Evolutionary conservation across 495 filamentous ascomycete species (phyloP).

Genomic region (Xylaria flabelliformis): DNA sequence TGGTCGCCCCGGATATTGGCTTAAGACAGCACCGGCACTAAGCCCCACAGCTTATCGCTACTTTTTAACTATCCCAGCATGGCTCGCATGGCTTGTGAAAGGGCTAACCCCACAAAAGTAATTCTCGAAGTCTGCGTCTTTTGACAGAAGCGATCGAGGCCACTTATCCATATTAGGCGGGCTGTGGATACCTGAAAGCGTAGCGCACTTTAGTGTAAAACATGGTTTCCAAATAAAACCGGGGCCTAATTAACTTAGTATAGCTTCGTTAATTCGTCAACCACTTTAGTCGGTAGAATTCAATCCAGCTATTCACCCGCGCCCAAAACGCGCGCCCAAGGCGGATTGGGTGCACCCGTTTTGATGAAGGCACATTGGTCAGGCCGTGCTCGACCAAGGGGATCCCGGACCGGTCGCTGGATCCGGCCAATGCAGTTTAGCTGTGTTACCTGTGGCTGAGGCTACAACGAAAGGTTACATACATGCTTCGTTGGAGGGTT

Average conservation of each 20-base stretch:
- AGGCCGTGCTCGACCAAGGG: background rate
- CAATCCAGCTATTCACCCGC: background rate
- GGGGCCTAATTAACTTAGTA: background rate
- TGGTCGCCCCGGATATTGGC: conserved; percentile 16
- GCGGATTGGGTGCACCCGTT: background rate
- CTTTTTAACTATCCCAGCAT: background rate
- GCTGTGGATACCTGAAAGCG: background rate
- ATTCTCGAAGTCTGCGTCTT: conserved; percentile 5
- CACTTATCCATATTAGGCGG: background rate
- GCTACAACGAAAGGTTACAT: conserved; percentile 2
- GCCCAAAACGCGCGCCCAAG: conserved; percentile 3
- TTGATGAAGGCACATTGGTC: conserved; percentile 7
- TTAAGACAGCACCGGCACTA: background rate
- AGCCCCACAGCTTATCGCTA: background rate
- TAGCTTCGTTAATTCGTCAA: conserved; percentile 14
- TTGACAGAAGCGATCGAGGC: background rate
- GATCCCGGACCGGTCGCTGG: conserved; percentile 11
- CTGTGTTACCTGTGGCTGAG: conserved; percentile 16
- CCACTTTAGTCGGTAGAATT: background rate
- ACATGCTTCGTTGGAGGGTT: background rate
- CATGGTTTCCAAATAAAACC: conserved; percentile 12
- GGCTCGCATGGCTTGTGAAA: background rate
- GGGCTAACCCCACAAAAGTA: background rate
- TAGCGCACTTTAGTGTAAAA: conserved; percentile 6
- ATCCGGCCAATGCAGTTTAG: conserved; percentile 10